Base-by-base conservation (phyloP, 495 filamentous ascomycete species). In the Letharia lupina region DNA sequence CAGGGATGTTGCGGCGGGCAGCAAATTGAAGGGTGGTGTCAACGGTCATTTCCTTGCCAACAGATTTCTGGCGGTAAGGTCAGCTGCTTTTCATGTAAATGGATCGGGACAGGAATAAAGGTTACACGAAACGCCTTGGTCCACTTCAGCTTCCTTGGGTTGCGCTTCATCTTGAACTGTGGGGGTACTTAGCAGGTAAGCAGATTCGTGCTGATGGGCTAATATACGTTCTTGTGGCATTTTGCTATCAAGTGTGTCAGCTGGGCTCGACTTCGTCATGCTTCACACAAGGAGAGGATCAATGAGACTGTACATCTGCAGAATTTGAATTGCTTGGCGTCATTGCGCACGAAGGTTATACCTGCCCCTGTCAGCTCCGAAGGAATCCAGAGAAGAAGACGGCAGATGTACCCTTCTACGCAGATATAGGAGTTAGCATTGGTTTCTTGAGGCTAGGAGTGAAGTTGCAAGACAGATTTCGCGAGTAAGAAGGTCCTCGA, bases 111-210 rank as follows among this genome's bases (percentile, higher is more conserved):
- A 44, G 13, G 28, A 6, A 41, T 40, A 11, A 12, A 47, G 18
- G 4, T 18, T 35, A 69, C 77, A 72, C 61, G 74, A 4, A 60
- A 44, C 28, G 59, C 77, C 81, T 92, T 92, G 61, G 91, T 96
- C 91, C 91, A 96, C 76, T 89, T 90, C 73, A 96, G 82, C 77
- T 88, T 87, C 71, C 86, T 80, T n/a, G 86, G 86, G 70, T 89
- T 87, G 70, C 94, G 87, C 87, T 97, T 96, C 91, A 96, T 96
- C 80, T 96, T 96, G 86, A 97, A 96, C 77, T 80, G 63, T 28
- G 15, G 42, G 42, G 52, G 60, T 23, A 12, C 39, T 33, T 60
- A 16, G 50, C 57, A 31, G 23, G 35, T 16, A 40, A 35, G 5
- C 50, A 65, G 18, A 15, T 33, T 16, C 10, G 47, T 13, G 50